These are phyloP conservation scores for Kluyveromyces sp. DNA, from an alignment of 1,139 yeast species.

Conservation along the genomic window DNA sequence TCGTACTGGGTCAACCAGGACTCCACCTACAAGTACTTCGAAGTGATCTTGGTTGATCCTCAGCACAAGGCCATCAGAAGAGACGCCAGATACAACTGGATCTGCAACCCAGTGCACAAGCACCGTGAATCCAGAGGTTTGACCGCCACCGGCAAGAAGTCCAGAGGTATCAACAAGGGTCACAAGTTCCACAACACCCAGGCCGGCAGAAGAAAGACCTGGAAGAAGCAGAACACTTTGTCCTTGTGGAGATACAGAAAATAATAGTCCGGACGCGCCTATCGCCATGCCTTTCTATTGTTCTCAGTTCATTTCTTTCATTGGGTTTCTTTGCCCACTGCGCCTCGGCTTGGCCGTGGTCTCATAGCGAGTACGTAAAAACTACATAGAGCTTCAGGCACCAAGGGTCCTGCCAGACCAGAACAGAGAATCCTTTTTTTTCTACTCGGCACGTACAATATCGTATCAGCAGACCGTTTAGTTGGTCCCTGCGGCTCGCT, in stretches of 20 bases:
- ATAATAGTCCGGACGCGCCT: slow-evolving; percentile 37
- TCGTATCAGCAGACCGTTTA: too few relatives aligned
- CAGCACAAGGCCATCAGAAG: slow-evolving; percentile 98
- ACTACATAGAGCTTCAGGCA: too few relatives aligned
- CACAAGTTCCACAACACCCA: slow-evolving; percentile 97
- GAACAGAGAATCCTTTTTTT: neutral
- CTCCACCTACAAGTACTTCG: slow-evolving; percentile 98
- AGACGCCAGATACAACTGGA: slow-evolving; percentile 99
- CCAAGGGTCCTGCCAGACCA: too few relatives aligned
- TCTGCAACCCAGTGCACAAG: slow-evolving; percentile 98
- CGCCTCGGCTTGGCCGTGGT: too few relatives aligned
- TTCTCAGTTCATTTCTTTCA: neutral
- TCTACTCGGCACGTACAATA: too few relatives aligned
- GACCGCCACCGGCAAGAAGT: slow-evolving; percentile 96
- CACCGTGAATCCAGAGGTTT: slow-evolving; percentile 99
- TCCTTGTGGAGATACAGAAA: slow-evolving; percentile 99
- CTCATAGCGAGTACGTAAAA: neutral
- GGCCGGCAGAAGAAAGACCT: slow-evolving; percentile 98
- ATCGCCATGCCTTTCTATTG: slow-evolving; percentile 4
- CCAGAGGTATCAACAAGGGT: slow-evolving; percentile 99
- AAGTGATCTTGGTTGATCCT: slow-evolving; percentile 96
- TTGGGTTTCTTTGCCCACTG: neutral
- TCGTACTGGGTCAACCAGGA: slow-evolving; percentile 99
- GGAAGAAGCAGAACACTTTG: slow-evolving; percentile 99
- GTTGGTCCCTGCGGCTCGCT: too few relatives aligned